These are phyloP conservation scores for Balansia obtecta DNA, from an alignment of 2,329 filamentous ascomycete genomes.

Conservation along the genomic window DNA sequence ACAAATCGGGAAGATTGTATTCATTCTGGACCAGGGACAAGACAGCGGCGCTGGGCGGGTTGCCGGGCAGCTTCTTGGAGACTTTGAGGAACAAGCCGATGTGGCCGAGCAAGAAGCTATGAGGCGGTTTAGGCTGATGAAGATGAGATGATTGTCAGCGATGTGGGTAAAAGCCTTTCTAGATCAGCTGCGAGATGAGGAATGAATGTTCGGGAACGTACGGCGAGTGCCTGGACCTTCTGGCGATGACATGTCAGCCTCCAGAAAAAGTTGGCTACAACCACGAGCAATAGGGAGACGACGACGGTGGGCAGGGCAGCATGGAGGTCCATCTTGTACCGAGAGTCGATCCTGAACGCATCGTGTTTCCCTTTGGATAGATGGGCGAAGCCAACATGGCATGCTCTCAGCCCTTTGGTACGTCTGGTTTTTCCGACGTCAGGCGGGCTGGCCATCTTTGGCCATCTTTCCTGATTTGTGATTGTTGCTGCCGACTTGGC, in stretches of 20 bases:
- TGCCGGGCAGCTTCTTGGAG: neutral
- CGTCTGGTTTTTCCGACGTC: too few relatives aligned
- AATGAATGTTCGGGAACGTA: neutral
- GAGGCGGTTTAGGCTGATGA: conserved; percentile 2
- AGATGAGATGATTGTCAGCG: too few relatives aligned
- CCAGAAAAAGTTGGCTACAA: neutral
- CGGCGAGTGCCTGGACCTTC: neutral
- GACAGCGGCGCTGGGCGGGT: neutral
- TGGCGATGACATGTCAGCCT: neutral
- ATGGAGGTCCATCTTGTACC: neutral
- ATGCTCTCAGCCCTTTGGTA: neutral
- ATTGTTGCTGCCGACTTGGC: too few relatives aligned
- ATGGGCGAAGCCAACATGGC: neutral
- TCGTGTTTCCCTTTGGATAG: neutral
- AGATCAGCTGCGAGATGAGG: too few relatives aligned
- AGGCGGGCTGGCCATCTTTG: too few relatives aligned
- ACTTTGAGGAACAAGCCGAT: neutral
- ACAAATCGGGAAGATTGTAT: conserved; percentile 1
- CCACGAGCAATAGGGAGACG: neutral
- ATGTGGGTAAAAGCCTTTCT: too few relatives aligned
- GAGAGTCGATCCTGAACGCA: neutral
- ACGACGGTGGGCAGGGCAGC: neutral
- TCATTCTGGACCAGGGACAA: neutral
- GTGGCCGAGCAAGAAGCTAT: conserved; percentile 1
- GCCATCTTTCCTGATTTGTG: too few relatives aligned